These are phyloP conservation scores for Botrytis elliptica DNA, from an alignment of 2,329 filamentous ascomycete genomes.

Conservation along the genomic window DNA sequence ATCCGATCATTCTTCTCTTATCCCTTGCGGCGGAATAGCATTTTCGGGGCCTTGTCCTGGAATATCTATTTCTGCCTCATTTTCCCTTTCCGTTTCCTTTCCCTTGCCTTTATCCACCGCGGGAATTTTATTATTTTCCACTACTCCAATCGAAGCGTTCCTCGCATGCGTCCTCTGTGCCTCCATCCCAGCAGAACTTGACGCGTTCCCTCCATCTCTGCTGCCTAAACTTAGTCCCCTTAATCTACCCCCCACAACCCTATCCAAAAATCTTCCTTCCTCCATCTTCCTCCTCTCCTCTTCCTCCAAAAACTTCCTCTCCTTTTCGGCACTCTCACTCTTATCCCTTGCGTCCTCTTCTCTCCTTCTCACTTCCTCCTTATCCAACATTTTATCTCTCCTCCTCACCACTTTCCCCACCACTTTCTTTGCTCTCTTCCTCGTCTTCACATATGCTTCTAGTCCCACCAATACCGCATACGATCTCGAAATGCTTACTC, in stretches of 20 bases:
- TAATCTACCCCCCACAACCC: neutral
- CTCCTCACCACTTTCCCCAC: slow-evolving; percentile 14
- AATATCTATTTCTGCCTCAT: neutral
- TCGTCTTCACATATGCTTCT: slow-evolving; percentile 73
- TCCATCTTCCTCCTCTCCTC: neutral
- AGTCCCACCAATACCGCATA: slow-evolving; percentile 82
- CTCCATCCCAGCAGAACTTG: neutral
- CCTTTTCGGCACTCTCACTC: slow-evolving; percentile 7
- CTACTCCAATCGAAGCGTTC: neutral
- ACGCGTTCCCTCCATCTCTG: neutral
- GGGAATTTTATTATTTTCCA: neutral
- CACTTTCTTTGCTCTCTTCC: slow-evolving; percentile 56
- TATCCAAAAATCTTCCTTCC: neutral
- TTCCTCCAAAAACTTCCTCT: neutral
- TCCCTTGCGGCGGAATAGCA: neutral
- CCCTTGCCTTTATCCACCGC: neutral
- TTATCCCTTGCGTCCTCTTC: slow-evolving; percentile 1
- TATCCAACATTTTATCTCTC: slow-evolving; percentile 6
- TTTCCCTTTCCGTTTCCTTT: neutral
- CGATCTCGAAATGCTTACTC: slow-evolving; percentile 74
- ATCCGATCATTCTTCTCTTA: neutral
- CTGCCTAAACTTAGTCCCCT: neutral
- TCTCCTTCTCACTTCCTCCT: neutral
- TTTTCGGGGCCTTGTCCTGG: neutral
- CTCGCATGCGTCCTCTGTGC: neutral